phyloP scores from a whole-genome alignment of 257 asterid species.

The Apocynum venetum region DNA sequence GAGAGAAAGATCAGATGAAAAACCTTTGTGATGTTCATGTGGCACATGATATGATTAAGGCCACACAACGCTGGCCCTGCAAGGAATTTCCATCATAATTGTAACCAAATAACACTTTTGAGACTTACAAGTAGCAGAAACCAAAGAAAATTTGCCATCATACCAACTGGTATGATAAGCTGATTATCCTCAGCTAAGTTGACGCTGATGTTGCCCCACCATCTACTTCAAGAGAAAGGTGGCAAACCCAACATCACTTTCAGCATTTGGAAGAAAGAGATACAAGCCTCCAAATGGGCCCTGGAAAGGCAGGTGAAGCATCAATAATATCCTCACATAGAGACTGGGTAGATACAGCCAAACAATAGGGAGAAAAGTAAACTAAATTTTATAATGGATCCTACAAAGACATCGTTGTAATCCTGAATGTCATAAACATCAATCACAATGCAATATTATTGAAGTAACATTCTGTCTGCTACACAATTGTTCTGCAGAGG shows the following conservation, averaged over 20 bases:
- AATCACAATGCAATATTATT: background rate
- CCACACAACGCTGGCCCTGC: background rate
- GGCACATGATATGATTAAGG: background rate
- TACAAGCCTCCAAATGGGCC: constrained; percentile 26
- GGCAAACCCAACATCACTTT: constrained; percentile 29
- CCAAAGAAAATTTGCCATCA: constrained; percentile 10
- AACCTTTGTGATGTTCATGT: constrained; percentile 2
- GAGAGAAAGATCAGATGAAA: background rate
- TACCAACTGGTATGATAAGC: constrained; percentile 11
- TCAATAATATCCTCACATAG: constrained; percentile 22
- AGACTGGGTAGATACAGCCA: constrained; percentile 15
- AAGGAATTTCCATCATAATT: background rate
- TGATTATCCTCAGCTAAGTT: constrained; percentile 9
- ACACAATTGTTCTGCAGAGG: background rate
- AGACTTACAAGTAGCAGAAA: constrained; percentile 4
- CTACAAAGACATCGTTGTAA: background rate
- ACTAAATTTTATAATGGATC: background rate
- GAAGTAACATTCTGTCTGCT: constrained; percentile 5
- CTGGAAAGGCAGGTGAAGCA: constrained; percentile 25
- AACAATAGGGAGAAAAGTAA: constrained; percentile 9
- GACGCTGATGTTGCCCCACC: constrained; percentile 18
- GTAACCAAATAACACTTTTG: background rate
- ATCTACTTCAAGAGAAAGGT: constrained; percentile 23
- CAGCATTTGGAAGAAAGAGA: constrained; percentile 17
- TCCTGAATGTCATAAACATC: background rate